Evolutionary conservation across 2,329 filamentous ascomycete species (phyloP).

Genomic region (Nemania diffusa): DNA sequence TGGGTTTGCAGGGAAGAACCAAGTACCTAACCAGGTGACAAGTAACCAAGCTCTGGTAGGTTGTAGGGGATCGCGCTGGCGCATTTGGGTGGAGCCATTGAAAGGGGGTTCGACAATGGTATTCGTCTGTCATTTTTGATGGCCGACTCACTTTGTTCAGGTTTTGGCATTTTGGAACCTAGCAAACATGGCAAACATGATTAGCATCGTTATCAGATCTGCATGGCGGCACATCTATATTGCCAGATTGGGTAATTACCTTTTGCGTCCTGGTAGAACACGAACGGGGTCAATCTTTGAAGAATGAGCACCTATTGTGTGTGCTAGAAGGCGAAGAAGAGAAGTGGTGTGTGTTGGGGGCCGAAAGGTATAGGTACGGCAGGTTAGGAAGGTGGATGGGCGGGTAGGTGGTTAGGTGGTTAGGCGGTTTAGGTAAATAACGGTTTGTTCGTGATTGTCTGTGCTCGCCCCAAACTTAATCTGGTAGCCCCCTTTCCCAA

Average conservation of each 20-base stretch:
- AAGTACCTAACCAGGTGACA: neutral
- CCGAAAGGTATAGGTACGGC: neutral
- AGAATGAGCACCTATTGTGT: slow-evolving; percentile 1
- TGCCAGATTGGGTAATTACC: slow-evolving; percentile 33
- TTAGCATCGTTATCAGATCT: slow-evolving; percentile 18
- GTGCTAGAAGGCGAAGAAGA: neutral
- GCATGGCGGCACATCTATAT: slow-evolving; percentile 13
- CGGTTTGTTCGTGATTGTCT: no score
- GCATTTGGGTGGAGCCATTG: neutral
- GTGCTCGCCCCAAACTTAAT: neutral
- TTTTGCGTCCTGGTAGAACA: slow-evolving; percentile 20
- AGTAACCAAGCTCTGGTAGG: neutral
- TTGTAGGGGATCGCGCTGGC: neutral
- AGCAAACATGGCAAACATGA: neutral
- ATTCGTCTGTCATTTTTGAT: neutral
- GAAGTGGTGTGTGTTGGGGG: slow-evolving; percentile 22
- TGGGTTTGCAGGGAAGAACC: neutral
- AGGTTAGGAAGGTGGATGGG: no score
- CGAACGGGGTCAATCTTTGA: neutral
- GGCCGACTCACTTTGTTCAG: slow-evolving; percentile 23
- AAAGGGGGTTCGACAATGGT: neutral
- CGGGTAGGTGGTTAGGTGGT: neutral
- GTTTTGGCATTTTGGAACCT: slow-evolving; percentile 22
- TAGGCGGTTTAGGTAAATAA: no score
- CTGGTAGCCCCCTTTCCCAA: neutral